A percentile compares a stretch with the other conserved stretches of the same genome.
Conservation (phyloP, 306 rosid genomes). For the Fagus crenata region DNA sequence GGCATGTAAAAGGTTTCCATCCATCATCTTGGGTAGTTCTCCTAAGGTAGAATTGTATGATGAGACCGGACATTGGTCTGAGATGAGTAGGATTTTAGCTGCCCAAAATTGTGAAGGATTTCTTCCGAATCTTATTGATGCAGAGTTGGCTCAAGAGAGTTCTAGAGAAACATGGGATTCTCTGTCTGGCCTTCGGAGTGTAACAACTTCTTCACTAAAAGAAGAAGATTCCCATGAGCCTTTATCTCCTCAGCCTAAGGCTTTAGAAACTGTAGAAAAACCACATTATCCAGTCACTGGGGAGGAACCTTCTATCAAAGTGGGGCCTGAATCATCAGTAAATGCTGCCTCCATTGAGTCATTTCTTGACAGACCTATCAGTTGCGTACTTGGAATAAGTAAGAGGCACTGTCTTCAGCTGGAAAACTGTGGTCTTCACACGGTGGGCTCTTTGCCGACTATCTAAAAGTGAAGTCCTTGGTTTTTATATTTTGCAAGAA, state of each 20-base stretch:
- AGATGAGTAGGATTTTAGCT: constrained; percentile 37
- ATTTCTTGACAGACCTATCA: constrained; percentile 61
- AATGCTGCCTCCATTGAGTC: constrained; percentile 41
- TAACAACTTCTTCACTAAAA: constrained; percentile 31
- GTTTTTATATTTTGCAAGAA: constrained; percentile 29
- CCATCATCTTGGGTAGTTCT: constrained; percentile 76
- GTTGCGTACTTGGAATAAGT: constrained; percentile 64
- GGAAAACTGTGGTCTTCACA: constrained; percentile 76
- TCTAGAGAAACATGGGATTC: constrained; percentile 46
- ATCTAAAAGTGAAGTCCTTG: constrained; percentile 20
- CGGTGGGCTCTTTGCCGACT: constrained; percentile 56
- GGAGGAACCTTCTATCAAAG: constrained; percentile 43
- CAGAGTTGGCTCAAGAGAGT: constrained; percentile 46
- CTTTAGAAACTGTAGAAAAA: constrained; percentile 41
- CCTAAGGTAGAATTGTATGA: constrained; percentile 68
- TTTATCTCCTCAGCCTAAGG: constrained; percentile 35
- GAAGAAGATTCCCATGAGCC: constrained; percentile 44
- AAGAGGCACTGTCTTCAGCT: constrained; percentile 59
- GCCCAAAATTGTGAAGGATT: constrained; percentile 41
- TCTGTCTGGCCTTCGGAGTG: constrained; percentile 36
- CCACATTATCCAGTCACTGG: constrained; percentile 38
- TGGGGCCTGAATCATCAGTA: constrained; percentile 35
- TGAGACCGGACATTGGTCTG: constrained; percentile 47
- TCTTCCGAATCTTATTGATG: constrained; percentile 43
- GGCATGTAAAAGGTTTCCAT: constrained; percentile 68